Conservation (phyloP, 805 yeast genomes). For the Isabelozyma rhagii region DNA sequence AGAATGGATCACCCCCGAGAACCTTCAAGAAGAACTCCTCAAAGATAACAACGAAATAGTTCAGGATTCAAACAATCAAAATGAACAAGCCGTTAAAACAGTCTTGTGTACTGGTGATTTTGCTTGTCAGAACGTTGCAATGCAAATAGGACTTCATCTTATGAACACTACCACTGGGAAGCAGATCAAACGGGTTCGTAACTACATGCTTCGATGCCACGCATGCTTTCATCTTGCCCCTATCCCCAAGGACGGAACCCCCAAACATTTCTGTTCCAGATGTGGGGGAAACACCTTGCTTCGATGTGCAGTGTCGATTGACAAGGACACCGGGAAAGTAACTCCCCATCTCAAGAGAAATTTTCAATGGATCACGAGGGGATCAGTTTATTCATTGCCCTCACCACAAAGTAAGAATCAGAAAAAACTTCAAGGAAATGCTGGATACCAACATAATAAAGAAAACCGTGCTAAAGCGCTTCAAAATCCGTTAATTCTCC, state of each 20-base stretch:
- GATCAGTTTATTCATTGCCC: conserved; percentile 76
- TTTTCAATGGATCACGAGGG: conserved; percentile 91
- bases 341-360: conserved; percentile 87
- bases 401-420: conserved; percentile 83
- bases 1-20: conserved; percentile 92
- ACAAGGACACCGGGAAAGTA: conserved; percentile 72
- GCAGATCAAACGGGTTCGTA: conserved; percentile 79
- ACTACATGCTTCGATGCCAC: conserved; percentile 94
- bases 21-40: conserved; percentile 63
- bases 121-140: conserved; percentile 92
- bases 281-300: conserved; percentile 93
- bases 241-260: conserved; percentile 68
- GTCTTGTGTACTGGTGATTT: conserved; percentile 95
- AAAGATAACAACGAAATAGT: conserved; percentile 65
- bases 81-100: conserved; percentile 47
- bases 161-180: conserved; percentile 83
- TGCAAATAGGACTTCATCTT: conserved; percentile 84
- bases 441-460: conserved; percentile 73
- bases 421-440: conserved; percentile 71
- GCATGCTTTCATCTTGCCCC: conserved; percentile 89
- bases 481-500: conserved; percentile 54
- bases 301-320: conserved; percentile 87
- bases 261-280: conserved; percentile 86
- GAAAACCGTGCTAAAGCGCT: conserved; percentile 49
- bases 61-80: conserved; percentile 27